Conservation (phyloP, 2,329 filamentous ascomycete species). For the Aspergillus sp. region DNA sequence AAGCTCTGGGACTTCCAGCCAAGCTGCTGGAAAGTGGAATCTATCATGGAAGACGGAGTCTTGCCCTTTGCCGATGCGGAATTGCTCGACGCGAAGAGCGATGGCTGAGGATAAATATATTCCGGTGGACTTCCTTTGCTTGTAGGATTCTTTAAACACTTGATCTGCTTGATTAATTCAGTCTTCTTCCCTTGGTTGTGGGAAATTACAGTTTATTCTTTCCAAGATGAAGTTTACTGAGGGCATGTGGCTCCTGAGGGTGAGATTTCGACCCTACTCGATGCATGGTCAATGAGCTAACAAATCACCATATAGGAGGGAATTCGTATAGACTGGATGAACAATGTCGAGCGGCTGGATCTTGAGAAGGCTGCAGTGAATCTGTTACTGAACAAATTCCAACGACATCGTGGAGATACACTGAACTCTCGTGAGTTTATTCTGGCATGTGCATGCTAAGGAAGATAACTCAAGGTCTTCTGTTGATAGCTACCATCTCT, state of each 20-base stretch:
- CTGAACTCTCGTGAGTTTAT: constrained; percentile 34
- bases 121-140: background rate
- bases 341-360: constrained; percentile 38
- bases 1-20: background rate
- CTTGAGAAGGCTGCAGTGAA: constrained; percentile 33
- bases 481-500: constrained; percentile 32
- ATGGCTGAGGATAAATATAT: background rate
- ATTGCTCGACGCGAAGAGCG: background rate
- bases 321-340: constrained; percentile 43
- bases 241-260: constrained; percentile 40
- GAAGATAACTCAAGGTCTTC: background rate
- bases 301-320: constrained; percentile 28
- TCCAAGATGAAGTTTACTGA: constrained; percentile 43
- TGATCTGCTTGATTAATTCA: background rate
- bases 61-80: constrained; percentile 9
- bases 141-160: background rate
- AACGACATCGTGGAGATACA: constrained; percentile 40
- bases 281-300: background rate
- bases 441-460: background rate
- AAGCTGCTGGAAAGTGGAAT: background rate
- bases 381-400: constrained; percentile 39
- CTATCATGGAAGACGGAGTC: constrained; percentile 8
- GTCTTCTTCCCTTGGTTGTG: background rate
- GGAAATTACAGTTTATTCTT: too few relatives aligned
- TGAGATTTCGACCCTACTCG: constrained; percentile 11